Conservation (phyloP, 2,329 filamentous ascomycete species). For the Ophiostoma australiae region DNA sequence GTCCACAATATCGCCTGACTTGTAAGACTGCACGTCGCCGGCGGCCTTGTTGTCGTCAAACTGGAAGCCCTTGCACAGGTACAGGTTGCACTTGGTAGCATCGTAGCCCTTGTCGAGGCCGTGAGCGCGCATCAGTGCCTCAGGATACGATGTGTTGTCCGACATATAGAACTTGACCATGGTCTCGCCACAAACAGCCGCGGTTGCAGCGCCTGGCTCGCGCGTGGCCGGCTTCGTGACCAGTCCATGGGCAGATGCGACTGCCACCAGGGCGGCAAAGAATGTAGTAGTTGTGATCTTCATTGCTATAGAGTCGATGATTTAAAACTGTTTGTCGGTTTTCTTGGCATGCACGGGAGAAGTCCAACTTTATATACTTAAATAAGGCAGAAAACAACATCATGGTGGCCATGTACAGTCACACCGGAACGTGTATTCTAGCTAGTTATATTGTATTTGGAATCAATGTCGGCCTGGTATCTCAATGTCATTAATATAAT, state of each 20-base stretch:
- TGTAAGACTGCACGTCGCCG: not conserved
- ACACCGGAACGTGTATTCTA: not conserved
- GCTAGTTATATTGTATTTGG: not conserved
- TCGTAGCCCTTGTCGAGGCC: not conserved
- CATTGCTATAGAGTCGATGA: not conserved
- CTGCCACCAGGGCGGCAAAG: not conserved
- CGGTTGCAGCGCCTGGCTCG: not conserved
- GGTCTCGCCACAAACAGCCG: not conserved
- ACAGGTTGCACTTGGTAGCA: not conserved
- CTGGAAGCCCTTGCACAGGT: not conserved
- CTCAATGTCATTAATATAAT: not conserved
- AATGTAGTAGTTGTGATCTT: not conserved
- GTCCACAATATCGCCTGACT: not conserved
- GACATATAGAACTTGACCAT: not conserved
- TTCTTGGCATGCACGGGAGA: no score
- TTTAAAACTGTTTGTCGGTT: not conserved
- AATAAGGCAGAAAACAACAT: not conserved
- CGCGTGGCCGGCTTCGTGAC: not conserved
- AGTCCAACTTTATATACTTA: not conserved
- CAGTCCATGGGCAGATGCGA: not conserved
- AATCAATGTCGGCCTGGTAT: not conserved
- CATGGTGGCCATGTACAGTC: not conserved
- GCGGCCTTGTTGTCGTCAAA: not conserved
- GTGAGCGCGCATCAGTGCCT: not conserved
- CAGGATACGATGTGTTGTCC: not conserved